Evolutionary conservation across 2,329 filamentous ascomycete species (phyloP).

Genomic region (Talaromyces amestolkiae): DNA sequence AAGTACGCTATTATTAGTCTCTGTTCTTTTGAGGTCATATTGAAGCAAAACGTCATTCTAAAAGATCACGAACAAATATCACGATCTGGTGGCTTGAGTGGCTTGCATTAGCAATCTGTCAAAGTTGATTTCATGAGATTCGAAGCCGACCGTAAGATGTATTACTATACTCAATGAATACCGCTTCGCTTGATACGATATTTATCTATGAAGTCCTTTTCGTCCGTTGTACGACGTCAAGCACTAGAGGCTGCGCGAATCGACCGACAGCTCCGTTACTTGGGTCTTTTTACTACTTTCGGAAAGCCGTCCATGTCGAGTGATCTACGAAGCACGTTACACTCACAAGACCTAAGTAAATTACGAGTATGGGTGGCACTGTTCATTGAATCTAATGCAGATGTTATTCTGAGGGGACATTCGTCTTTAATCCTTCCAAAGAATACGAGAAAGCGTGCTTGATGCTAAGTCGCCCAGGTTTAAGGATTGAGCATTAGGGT

Average conservation of each 20-base stretch:
- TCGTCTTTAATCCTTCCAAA: too few species aligned
- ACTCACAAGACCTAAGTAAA: too few species aligned
- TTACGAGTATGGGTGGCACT: too few species aligned
- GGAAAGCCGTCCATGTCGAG: too few species aligned
- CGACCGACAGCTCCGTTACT: background rate
- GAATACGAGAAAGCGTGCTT: too few species aligned
- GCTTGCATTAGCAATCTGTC: background rate
- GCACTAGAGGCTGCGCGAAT: background rate
- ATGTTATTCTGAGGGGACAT: too few species aligned
- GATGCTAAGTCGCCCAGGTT: too few species aligned
- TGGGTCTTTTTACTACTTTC: background rate
- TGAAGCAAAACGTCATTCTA: background rate
- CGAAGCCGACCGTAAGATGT: background rate
- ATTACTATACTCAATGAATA: background rate
- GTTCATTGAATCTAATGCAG: too few species aligned
- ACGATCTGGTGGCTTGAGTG: constrained; percentile 1
- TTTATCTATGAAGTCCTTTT: background rate
- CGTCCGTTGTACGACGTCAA: background rate
- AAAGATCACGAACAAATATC: background rate
- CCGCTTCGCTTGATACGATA: background rate
- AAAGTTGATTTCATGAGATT: background rate
- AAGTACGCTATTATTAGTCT: background rate
- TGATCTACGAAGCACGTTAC: too few species aligned
- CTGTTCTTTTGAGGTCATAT: background rate
- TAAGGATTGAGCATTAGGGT: too few species aligned